A percentile compares a stretch with the other conserved stretches of the same genome.
phyloP scores from a whole-genome alignment of 495 filamentous ascomycete species.

The Penicillium cosmopolitanum region DNA sequence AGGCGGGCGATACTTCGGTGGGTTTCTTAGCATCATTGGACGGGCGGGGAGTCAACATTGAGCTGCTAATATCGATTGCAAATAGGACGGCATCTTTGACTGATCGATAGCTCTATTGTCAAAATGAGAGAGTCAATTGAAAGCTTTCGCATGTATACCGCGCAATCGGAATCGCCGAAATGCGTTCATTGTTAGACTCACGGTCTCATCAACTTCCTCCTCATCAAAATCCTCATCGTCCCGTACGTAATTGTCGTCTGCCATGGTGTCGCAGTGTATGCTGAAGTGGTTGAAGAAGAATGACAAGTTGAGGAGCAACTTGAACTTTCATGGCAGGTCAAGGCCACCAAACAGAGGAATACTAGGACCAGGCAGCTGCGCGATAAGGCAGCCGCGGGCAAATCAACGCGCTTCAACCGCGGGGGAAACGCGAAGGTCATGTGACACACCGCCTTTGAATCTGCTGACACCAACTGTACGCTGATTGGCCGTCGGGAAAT shows the following conservation, averaged over 20 bases:
- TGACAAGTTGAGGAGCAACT: too few species aligned
- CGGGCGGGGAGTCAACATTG: conserved; percentile 77
- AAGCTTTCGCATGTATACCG: conserved; percentile 7
- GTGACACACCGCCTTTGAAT: conserved; percentile 28
- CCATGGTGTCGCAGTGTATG: conserved; percentile 34
- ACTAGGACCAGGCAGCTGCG: neutral
- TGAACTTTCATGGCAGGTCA: too few species aligned
- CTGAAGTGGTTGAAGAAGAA: neutral
- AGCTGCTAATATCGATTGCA: conserved; percentile 90
- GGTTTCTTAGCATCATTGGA: conserved; percentile 70
- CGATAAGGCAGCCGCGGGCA: too few species aligned
- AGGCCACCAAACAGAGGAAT: neutral
- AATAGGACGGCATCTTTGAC: conserved; percentile 97
- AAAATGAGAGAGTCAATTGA: conserved; percentile 3
- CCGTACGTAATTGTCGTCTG: conserved; percentile 42
- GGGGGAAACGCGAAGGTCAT: conserved; percentile 44
- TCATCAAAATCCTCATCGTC: conserved; percentile 63
- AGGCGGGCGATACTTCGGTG: conserved; percentile 68
- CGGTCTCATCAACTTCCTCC: conserved; percentile 72
- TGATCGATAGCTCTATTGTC: conserved; percentile 76
- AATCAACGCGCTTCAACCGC: conserved; percentile 3
- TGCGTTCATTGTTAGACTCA: conserved; percentile 38
- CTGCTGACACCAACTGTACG: conserved; percentile 31
- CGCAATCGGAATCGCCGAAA: conserved; percentile 1
- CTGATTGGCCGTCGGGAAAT: conserved; percentile 26